Percentiles rank a stretch among this genome's conserved stretches.
Evolutionary conservation across 768 basidiomycete genomes (phyloP).

Genomic region (Sistotremastrum suecicum): DNA sequence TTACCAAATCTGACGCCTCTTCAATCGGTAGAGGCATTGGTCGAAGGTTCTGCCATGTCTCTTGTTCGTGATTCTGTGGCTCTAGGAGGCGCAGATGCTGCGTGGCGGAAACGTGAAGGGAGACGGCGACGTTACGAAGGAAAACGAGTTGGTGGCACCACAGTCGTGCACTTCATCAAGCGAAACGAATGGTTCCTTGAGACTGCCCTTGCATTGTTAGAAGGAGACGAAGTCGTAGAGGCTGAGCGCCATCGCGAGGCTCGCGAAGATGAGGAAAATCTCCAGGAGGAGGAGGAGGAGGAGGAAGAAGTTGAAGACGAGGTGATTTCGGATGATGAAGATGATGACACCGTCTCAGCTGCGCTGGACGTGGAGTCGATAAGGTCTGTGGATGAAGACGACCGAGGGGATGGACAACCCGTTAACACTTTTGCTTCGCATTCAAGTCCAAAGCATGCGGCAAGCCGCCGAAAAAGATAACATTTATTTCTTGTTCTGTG

Average conservation of each 20-base stretch:
- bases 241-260: constrained; percentile 9
- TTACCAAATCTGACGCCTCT: constrained; percentile 44
- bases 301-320: no score
- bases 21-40: constrained; percentile 79
- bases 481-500: no score
- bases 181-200: constrained; percentile 94
- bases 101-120: constrained; percentile 66
- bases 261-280: no score
- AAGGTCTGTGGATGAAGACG: no score
- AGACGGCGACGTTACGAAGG: constrained; percentile 46
- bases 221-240: constrained; percentile 59
- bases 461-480: no score
- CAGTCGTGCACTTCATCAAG: constrained; percentile 97
- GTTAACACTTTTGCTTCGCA: no score
- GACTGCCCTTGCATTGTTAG: constrained; percentile 77
- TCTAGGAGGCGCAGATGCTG: constrained; percentile 35
- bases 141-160: constrained; percentile 75
- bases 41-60: constrained; percentile 86
- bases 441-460: no score
- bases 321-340: no score
- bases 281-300: no score
- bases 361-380: no score
- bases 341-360: no score
- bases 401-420: no score
- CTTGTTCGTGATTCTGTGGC: constrained; percentile 38